phyloP scores from a whole-genome alignment of 805 yeast species.

The Ogataea saltuana region DNA sequence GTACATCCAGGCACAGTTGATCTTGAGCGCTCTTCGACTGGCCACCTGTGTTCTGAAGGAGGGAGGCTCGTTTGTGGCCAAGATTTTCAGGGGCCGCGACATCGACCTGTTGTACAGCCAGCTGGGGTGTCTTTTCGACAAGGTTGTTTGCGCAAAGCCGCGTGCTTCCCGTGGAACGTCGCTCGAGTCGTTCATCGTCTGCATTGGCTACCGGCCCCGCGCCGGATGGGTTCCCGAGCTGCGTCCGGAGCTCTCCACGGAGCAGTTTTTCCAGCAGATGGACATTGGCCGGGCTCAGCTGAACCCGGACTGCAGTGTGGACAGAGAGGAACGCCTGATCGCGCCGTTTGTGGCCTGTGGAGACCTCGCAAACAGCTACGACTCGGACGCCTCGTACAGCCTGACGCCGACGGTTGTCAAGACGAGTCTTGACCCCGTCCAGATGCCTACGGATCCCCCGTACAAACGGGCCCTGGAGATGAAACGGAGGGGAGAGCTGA shows the following conservation, averaged over 20 bases:
- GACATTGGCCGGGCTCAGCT: conserved; percentile 55
- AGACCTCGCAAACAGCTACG: conserved; percentile 72
- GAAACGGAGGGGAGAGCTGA: conserved; percentile 70
- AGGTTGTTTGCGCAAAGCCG: conserved; percentile 94
- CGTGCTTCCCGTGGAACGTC: conserved; percentile 94
- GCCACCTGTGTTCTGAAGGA: conserved; percentile 86
- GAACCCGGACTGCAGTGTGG: conserved; percentile 49
- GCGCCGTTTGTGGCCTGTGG: conserved; percentile 98
- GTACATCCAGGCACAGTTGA: conserved; percentile 92
- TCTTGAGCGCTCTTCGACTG: conserved; percentile 85
- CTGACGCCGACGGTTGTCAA: conserved; percentile 43
- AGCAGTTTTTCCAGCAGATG: conserved; percentile 73
- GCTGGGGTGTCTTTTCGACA: conserved; percentile 78
- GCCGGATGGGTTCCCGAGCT: conserved; percentile 76
- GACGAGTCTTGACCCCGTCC: conserved; percentile 83
- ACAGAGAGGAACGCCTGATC: conserved; percentile 64
- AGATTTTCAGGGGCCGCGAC: conserved; percentile 94
- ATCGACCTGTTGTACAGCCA: conserved; percentile 94
- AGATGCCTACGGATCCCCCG: conserved; percentile 95
- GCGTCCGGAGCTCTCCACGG: conserved; percentile 58
- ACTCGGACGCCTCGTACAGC: conserved; percentile 92
- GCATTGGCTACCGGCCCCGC: conserved; percentile 84
- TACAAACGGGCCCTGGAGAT: conserved; percentile 88
- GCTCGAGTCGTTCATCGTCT: conserved; percentile 89
- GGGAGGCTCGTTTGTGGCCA: conserved; percentile 94